These are phyloP conservation scores for Themeda triandra DNA, from an alignment of 176 grass and related monocot genomes.

Conservation along the genomic window DNA sequence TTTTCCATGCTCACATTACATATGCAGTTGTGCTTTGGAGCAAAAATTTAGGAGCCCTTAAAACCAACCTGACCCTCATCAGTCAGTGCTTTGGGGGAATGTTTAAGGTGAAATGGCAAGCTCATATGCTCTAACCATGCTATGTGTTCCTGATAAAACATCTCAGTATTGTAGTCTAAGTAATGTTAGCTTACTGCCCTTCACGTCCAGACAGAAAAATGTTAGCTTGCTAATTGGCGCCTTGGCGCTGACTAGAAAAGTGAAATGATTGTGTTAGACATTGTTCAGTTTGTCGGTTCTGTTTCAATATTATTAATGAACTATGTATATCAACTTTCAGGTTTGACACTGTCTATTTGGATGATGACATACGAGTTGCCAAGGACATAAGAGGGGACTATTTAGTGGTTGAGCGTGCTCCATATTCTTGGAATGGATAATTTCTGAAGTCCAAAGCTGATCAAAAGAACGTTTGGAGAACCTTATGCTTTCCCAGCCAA, in stretches of 20 bases:
- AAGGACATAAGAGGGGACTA: conserved; percentile 94
- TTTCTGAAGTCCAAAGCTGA: background rate
- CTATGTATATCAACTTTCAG: conserved; percentile 29
- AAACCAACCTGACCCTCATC: background rate
- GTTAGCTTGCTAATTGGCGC: background rate
- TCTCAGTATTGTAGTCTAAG: background rate
- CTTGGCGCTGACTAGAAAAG: background rate
- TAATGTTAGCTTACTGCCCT: background rate
- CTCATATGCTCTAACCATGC: background rate
- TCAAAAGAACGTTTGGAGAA: background rate
- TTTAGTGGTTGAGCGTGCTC: conserved; percentile 84
- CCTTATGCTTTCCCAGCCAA: conserved; percentile 22
- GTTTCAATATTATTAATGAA: background rate
- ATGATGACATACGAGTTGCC: conserved; percentile 79
- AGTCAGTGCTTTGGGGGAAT: no score
- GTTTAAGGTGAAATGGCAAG: background rate
- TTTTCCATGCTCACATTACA: background rate
- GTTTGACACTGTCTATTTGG: conserved; percentile 98
- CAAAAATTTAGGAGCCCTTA: background rate
- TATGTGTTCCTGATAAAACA: background rate
- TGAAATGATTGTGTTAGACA: background rate
- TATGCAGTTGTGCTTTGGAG: background rate
- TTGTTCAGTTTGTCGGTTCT: conserved; percentile 6
- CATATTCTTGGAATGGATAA: conserved; percentile 78
- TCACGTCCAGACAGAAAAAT: background rate